Evolutionary conservation across 2,329 filamentous ascomycete genomes (phyloP), one percentile per base, ranked within the genome.

Genomic region (Colletotrichum sp.): DNA sequence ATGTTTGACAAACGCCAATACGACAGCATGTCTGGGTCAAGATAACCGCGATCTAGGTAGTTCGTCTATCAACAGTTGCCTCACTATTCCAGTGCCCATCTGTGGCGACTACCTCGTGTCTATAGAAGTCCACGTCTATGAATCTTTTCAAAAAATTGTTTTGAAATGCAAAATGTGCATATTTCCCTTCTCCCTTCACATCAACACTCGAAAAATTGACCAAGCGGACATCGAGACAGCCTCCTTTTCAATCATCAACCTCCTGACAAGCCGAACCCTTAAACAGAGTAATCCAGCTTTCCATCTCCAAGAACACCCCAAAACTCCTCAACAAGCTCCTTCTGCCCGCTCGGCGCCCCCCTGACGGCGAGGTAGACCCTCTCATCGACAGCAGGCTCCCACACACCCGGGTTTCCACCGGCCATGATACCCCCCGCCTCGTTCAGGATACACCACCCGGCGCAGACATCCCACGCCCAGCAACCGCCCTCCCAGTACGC

Each of bases 401-500:
- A 96, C 71, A 90, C 90, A 0, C 94, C 94, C 0, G 93, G 92
- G 82, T 96, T 96, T 6, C 92, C 94, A 81, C 93, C 90, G 9
- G 90, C 93, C 87, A 96, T 91, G 68, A 91, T 87, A 0, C 95
- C 95, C 0, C 95, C 95, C 0, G 94, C 93, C 86, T 96, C 95
- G 34, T 87, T 86, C 30, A 96, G 86, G 76, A 96, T 93, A 74
- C 93, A 92, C 95, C 94, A 96, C 0, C 93, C 95, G 7, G 95
- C 95, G 81, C 93, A 95, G 4, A 96, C 95, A 83, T 96, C 95
- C 95, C 95, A 96, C 3, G 94, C 94, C 91, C 94, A 96, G 84
- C 94, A 95, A 1, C 95, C 95, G 49, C 93, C 94, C 85, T 96
- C 95, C 95, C 95, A 96, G 83, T 95, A 96, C 26, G 92, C 80